phyloP scores from a whole-genome alignment of 352 stramenopile genomes.

The Phytophthora megakarya region DNA sequence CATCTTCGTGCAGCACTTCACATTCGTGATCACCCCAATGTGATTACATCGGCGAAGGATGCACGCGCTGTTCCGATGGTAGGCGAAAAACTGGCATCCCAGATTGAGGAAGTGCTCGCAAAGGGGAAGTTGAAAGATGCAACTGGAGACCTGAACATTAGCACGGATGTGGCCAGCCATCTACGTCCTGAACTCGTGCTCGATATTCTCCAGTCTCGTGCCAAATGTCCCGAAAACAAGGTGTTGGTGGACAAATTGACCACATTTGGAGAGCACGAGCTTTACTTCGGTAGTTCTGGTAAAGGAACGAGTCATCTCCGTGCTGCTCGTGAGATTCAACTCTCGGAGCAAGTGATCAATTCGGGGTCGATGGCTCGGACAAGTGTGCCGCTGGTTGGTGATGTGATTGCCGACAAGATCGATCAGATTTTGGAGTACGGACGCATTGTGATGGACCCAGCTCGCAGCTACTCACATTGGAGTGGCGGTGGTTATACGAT shows the following conservation, averaged over 20 bases:
- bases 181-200: conserved; percentile 49
- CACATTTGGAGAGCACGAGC: conserved; percentile 72
- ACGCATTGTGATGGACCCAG: conserved; percentile 58
- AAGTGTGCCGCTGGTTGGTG: conserved; percentile 58
- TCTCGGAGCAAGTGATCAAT: conserved; percentile 51
- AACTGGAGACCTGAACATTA: conserved; percentile 54
- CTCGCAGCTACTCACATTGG: conserved; percentile 30
- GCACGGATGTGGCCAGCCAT: conserved; percentile 43
- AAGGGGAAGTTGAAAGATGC: conserved; percentile 61
- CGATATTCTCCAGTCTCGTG: conserved; percentile 46
- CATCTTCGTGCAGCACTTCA: conserved; percentile 68
- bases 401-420: conserved; percentile 81
- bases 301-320: conserved; percentile 76
- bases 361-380: conserved; percentile 52
- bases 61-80: conserved; percentile 52
- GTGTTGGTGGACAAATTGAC: conserved; percentile 64
- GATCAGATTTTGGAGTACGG: conserved; percentile 76
- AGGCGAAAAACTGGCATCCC: conserved; percentile 56
- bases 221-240: conserved; percentile 67
- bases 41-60: conserved; percentile 51
- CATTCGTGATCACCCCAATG: conserved; percentile 57
- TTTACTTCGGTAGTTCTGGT: conserved; percentile 71
- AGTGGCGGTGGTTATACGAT: conserved; percentile 46
- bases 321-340: conserved; percentile 66
- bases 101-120: conserved; percentile 65